These are phyloP conservation scores for Cystofilobasidium capitatum DNA, from an alignment of 768 basidiomycete species.

Conservation along the genomic window DNA sequence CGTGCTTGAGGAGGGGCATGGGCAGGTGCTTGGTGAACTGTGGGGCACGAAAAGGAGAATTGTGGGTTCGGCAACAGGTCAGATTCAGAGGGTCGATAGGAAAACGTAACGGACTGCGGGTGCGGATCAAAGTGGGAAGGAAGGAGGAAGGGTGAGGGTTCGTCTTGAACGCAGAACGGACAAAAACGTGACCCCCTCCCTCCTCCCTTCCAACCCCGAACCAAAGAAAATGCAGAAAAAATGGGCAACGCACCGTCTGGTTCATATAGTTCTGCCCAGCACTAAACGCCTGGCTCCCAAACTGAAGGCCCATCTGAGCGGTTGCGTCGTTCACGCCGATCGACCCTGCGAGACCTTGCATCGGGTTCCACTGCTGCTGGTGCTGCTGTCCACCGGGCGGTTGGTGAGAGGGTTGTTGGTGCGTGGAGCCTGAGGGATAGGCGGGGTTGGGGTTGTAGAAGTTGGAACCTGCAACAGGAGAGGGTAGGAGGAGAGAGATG, in stretches of 20 bases:
- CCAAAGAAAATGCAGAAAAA: conserved; percentile 23
- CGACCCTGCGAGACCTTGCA: conserved; percentile 35
- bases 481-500: neutral
- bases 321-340: conserved; percentile 89
- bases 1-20: conserved; percentile 65
- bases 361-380: neutral
- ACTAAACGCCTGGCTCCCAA: conserved; percentile 79
- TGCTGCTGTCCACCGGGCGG: neutral
- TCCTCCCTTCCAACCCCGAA: neutral
- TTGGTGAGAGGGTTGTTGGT: neutral
- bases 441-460: too few relatives aligned
- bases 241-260: conserved; percentile 59
- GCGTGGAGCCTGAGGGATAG: neutral
- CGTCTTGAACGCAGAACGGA: neutral
- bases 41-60: conserved; percentile 6
- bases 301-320: conserved; percentile 90
- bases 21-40: conserved; percentile 77
- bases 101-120: too few relatives aligned
- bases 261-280: conserved; percentile 95
- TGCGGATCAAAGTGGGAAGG: neutral
- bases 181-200: neutral
- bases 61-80: neutral
- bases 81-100: too few relatives aligned
- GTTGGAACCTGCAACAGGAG: neutral
- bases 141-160: neutral